These are phyloP conservation scores for Alnus rubra DNA, from an alignment of 306 rosid genomes.

Conservation along the genomic window DNA sequence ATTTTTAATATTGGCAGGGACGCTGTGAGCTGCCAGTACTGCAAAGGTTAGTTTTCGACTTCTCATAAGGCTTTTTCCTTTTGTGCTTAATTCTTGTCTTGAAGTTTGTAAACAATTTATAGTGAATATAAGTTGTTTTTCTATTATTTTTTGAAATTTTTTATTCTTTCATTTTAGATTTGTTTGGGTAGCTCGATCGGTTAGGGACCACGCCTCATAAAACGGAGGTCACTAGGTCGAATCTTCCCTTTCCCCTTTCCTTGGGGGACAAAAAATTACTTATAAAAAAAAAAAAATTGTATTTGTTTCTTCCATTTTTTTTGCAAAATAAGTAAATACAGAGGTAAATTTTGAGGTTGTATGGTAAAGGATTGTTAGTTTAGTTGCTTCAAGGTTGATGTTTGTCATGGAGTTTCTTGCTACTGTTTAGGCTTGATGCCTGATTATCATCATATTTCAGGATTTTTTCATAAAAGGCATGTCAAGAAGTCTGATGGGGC, in stretches of 20 bases:
- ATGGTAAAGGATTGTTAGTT: background rate
- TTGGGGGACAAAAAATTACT: no score
- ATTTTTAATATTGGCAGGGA: conserved; percentile 54
- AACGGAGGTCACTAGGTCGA: no score
- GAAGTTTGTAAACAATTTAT: background rate
- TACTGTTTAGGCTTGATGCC: conserved; percentile 16
- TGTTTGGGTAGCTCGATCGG: no score
- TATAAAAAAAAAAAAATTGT: background rate
- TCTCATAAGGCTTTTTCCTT: conserved; percentile 18
- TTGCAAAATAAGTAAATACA: background rate
- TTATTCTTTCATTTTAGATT: background rate
- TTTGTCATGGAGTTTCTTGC: conserved; percentile 22
- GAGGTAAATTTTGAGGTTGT: background rate
- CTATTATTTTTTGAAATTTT: background rate
- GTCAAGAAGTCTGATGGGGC: conserved; percentile 64
- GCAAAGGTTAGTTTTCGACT: conserved; percentile 58
- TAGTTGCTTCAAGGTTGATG: conserved; percentile 6
- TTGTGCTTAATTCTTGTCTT: conserved; percentile 10
- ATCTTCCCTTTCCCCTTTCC: no score
- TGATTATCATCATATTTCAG: conserved; percentile 45
- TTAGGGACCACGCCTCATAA: no score
- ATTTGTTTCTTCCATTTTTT: background rate
- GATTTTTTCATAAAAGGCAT: conserved; percentile 90
- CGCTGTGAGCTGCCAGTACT: conserved; percentile 76
- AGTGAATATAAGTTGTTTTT: background rate